phyloP scores from a whole-genome alignment of 2,329 filamentous ascomycete genomes.

The Alternaria triticina region DNA sequence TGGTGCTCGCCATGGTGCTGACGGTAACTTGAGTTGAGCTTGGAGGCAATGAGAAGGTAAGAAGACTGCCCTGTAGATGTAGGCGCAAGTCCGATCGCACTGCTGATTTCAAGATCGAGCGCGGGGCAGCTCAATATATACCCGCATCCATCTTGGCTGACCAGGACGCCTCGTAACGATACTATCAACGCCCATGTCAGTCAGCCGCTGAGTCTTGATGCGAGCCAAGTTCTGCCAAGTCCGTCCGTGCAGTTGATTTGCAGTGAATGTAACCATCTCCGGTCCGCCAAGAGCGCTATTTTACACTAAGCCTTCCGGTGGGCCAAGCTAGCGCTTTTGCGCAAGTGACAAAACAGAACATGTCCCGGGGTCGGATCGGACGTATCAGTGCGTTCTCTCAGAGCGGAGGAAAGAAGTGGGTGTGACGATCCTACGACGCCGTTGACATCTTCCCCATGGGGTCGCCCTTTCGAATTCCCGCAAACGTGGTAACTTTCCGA shows the following conservation, averaged over 20 bases:
- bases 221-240: constrained; percentile 43
- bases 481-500: constrained; percentile 3
- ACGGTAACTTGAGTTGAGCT: constrained; percentile 2
- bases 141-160: constrained; percentile 13
- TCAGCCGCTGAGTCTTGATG: constrained; percentile 30
- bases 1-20: constrained; percentile 37
- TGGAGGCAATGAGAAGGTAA: constrained; percentile 6
- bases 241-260: constrained; percentile 23
- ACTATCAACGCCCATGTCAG: constrained; percentile 21
- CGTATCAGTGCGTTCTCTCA: constrained; percentile 19
- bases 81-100: constrained; percentile 27
- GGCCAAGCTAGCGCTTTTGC: constrained; percentile 14
- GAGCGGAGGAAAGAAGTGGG: constrained; percentile 14
- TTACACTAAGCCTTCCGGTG: constrained; percentile 32
- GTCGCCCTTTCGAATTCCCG: constrained; percentile 13
- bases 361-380: constrained; percentile 17
- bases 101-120: constrained; percentile 7
- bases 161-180: constrained; percentile 17
- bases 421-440: constrained; percentile 24
- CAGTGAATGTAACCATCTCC: constrained; percentile 30
- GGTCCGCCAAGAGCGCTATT: constrained; percentile 34
- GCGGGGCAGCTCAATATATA: constrained; percentile 28
- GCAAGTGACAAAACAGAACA: constrained; percentile 26
- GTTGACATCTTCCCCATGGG: constrained; percentile 32
- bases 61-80: constrained; percentile 9